Conservation (phyloP, 1,139 yeast species). For the Zygoascus meyerae region DNA sequence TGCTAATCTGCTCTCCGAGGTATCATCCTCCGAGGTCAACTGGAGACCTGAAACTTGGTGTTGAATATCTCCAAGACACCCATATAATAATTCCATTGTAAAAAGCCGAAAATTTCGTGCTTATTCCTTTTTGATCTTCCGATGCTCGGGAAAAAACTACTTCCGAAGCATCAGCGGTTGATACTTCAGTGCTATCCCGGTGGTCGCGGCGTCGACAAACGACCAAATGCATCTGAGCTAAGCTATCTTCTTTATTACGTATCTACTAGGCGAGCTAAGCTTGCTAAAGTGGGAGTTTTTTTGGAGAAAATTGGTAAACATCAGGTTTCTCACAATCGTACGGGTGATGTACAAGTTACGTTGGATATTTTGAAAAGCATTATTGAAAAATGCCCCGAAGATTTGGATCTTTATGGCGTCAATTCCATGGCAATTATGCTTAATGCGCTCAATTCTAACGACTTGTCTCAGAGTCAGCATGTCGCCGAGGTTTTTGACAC, state of each 20-base stretch:
- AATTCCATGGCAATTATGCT: slow-evolving; percentile 38
- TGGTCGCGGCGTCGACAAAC: slow-evolving; percentile 77
- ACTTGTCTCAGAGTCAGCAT: slow-evolving; percentile 51
- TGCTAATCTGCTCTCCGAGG: no score
- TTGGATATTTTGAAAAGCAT: slow-evolving; percentile 63
- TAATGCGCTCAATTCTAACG: slow-evolving; percentile 44
- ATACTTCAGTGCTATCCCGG: slow-evolving; percentile 91
- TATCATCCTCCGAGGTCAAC: no score
- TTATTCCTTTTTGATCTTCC: background rate
- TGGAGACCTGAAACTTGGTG: no score
- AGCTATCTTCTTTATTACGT: slow-evolving; percentile 86
- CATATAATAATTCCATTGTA: no score
- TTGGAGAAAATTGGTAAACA: slow-evolving; percentile 55
- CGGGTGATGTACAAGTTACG: slow-evolving; percentile 82
- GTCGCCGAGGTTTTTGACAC: slow-evolving; percentile 43
- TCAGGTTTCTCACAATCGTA: slow-evolving; percentile 56
- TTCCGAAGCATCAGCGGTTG: slow-evolving; percentile 81
- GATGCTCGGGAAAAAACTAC: slow-evolving; percentile 15
- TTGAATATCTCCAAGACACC: no score
- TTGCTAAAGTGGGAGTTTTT: slow-evolving; percentile 77
- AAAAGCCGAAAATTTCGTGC: no score
- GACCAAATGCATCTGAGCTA: slow-evolving; percentile 87
- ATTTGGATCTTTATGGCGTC: slow-evolving; percentile 74
- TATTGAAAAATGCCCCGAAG: slow-evolving; percentile 71
- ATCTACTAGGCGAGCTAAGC: slow-evolving; percentile 80